phyloP scores from a whole-genome alignment of 2,329 filamentous ascomycete species.

The Aspergillus sp. region DNA sequence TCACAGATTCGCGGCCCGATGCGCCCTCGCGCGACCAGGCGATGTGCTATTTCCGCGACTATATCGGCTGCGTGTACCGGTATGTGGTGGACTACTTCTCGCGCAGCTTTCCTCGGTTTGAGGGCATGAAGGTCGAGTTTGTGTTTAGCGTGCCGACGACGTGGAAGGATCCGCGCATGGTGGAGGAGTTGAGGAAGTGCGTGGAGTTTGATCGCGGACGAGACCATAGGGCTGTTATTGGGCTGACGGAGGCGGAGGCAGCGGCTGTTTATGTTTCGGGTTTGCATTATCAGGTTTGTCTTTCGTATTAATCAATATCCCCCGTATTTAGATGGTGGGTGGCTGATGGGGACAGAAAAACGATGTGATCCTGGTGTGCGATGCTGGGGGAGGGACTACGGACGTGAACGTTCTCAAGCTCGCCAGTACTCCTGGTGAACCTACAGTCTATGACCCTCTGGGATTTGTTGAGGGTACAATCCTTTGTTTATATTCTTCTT shows the following conservation, averaged over 20 bases:
- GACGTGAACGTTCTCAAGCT: slow-evolving; percentile 33
- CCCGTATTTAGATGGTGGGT: not conserved
- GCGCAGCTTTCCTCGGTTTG: slow-evolving; percentile 26
- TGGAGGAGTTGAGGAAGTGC: slow-evolving; percentile 33
- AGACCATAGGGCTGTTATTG: slow-evolving; percentile 43
- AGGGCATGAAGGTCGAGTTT: slow-evolving; percentile 33
- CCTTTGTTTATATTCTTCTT: not conserved
- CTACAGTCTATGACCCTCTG: slow-evolving; percentile 26
- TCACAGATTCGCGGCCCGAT: slow-evolving; percentile 25
- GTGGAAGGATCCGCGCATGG: slow-evolving; percentile 39
- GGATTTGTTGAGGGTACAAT: slow-evolving; percentile 24
- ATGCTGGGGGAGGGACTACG: slow-evolving; percentile 52
- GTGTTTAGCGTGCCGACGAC: slow-evolving; percentile 46
- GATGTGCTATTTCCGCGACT: slow-evolving; percentile 32
- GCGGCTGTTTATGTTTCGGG: slow-evolving; percentile 51
- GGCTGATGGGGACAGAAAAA: slow-evolving; percentile 26
- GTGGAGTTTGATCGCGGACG: slow-evolving; percentile 25
- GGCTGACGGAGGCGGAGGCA: slow-evolving; percentile 55
- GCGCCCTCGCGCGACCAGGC: slow-evolving; percentile 23
- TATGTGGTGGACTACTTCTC: slow-evolving; percentile 30
- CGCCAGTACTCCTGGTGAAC: slow-evolving; percentile 22
- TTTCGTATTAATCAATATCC: not conserved
- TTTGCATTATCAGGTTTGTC: slow-evolving; percentile 23
- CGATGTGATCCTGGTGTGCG: slow-evolving; percentile 51
- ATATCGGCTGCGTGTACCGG: slow-evolving; percentile 33